Percentiles rank a stretch among this genome's conserved stretches.
Evolutionary conservation across 371 early-diverging fungal species (phyloP).

Genomic region (Parasitella parasitica): DNA sequence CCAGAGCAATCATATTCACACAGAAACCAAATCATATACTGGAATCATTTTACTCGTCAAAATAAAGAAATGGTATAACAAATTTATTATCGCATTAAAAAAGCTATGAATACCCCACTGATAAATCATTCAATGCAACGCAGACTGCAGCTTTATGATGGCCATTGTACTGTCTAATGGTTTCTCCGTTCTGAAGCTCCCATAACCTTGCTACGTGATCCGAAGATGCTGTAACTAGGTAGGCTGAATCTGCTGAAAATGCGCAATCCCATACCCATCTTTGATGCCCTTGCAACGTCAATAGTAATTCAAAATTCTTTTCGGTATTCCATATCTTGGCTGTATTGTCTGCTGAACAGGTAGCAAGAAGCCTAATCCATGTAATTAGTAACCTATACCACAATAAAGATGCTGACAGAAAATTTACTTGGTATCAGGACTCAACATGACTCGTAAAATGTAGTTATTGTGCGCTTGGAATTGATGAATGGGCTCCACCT

Average conservation of each 20-base stretch:
- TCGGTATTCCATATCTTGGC: constrained; percentile 73
- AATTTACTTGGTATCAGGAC: constrained; percentile 78
- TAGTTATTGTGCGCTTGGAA: constrained; percentile 82
- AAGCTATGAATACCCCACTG: constrained; percentile 42
- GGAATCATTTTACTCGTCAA: neutral
- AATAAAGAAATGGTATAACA: constrained; percentile 4
- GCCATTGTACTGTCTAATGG: constrained; percentile 87
- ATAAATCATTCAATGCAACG: constrained; percentile 86
- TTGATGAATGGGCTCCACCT: constrained; percentile 72
- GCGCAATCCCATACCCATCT: constrained; percentile 96
- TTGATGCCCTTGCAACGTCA: constrained; percentile 81
- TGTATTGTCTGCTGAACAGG: constrained; percentile 86
- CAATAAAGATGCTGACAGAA: no score
- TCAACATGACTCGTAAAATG: constrained; percentile 78
- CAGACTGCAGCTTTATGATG: constrained; percentile 92
- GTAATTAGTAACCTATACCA: no score
- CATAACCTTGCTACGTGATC: constrained; percentile 88
- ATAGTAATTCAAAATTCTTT: constrained; percentile 66
- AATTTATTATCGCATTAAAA: neutral
- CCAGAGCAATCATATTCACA: constrained; percentile 53
- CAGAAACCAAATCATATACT: constrained; percentile 14
- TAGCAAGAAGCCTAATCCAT: constrained; percentile 66
- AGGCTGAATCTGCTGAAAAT: constrained; percentile 91
- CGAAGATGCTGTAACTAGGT: constrained; percentile 86
- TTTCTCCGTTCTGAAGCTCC: constrained; percentile 83